Evolutionary conservation across 768 basidiomycete genomes (phyloP).

Genomic region (Mycena alexandri): DNA sequence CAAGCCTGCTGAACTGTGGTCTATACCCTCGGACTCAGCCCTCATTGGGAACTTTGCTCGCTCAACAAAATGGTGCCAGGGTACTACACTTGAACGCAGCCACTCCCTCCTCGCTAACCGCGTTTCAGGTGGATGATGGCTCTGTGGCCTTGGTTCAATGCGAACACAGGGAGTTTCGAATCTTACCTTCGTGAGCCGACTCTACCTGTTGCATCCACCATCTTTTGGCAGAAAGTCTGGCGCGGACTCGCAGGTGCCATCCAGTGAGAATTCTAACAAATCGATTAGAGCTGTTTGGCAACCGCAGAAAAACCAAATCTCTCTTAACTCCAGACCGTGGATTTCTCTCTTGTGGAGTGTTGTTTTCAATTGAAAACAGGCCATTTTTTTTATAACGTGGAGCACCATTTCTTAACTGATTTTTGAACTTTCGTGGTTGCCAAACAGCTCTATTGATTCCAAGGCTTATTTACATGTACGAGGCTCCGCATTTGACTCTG

Average conservation of each 20-base stretch:
- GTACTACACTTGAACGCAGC: neutral
- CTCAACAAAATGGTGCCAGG: conserved; percentile 64
- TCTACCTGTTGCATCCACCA: neutral
- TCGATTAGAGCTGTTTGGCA: too few relatives aligned
- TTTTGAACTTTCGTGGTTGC: too few relatives aligned
- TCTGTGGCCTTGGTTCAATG: conserved; percentile 74
- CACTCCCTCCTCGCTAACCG: conserved; percentile 2
- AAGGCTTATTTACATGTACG: neutral
- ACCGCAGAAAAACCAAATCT: too few relatives aligned
- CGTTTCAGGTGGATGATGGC: conserved; percentile 83
- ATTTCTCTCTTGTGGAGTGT: too few relatives aligned
- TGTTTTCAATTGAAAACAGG: too few relatives aligned
- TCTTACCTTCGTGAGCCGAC: conserved; percentile 61
- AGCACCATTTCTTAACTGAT: too few relatives aligned
- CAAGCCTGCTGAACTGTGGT: neutral
- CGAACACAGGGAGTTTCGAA: conserved; percentile 76
- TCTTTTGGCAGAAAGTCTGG: conserved; percentile 2
- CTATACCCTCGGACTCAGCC: conserved; percentile 41
- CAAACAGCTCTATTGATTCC: too few relatives aligned
- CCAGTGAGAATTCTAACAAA: conserved; percentile 11
- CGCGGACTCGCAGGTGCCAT: neutral
- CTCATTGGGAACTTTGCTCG: conserved; percentile 64
- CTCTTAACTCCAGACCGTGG: too few relatives aligned
- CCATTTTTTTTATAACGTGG: too few relatives aligned
- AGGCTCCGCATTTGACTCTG: neutral